Conservation (phyloP, 352 stramenopile genomes). For the Pythium guiyangense region DNA sequence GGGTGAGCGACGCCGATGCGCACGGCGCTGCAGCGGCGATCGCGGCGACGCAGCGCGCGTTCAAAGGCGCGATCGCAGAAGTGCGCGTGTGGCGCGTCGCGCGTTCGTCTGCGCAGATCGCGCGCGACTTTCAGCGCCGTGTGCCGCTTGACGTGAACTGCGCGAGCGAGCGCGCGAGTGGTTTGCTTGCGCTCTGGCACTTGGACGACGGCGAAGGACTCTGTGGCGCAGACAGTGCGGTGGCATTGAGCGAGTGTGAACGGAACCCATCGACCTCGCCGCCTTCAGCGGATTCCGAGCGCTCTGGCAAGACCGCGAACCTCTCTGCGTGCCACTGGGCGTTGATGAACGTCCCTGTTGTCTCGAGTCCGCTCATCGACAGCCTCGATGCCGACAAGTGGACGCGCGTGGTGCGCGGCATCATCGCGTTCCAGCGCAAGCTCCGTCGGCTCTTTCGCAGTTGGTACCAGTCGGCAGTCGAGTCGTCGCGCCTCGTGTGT, state of each 20-base stretch:
- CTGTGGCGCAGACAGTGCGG: constrained; percentile 41
- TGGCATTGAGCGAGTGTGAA: background rate
- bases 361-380: constrained; percentile 36
- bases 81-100: constrained; percentile 63
- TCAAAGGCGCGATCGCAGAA: constrained; percentile 71
- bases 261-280: background rate
- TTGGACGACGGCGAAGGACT: constrained; percentile 73
- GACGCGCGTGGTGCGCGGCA: constrained; percentile 8
- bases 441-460: constrained; percentile 24
- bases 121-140: constrained; percentile 54
- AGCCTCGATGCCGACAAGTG: constrained; percentile 12
- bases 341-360: constrained; percentile 54
- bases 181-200: constrained; percentile 62
- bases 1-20: constrained; percentile 47
- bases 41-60: constrained; percentile 43
- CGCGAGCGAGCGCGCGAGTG: constrained; percentile 10
- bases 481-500: constrained; percentile 35
- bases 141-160: constrained; percentile 33
- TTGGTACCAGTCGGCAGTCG: constrained; percentile 21
- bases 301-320: constrained; percentile 30
- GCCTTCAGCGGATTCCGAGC: constrained; percentile 14
- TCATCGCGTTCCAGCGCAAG: constrained; percentile 34
- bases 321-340: constrained; percentile 70
- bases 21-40: constrained; percentile 28
- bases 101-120: constrained; percentile 36